phyloP scores from a whole-genome alignment of 2,329 filamentous ascomycete species.

The Metarhizium robertsii region DNA sequence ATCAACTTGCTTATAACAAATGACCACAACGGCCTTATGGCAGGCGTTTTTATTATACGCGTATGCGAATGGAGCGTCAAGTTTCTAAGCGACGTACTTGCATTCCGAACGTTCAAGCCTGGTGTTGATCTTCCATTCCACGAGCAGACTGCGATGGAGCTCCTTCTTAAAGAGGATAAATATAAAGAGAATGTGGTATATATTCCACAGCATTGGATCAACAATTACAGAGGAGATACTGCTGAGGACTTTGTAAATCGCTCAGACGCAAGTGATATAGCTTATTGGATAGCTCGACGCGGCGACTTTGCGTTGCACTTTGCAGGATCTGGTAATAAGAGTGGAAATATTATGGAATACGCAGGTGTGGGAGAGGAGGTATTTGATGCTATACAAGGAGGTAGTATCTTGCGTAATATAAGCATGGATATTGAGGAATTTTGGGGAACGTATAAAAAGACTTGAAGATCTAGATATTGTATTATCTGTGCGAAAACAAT shows the following conservation, averaged over 20 bases:
- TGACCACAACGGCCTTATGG: slow-evolving; percentile 12
- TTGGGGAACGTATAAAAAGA: too few species aligned
- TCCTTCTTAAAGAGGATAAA: slow-evolving; percentile 7
- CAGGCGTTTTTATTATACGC: slow-evolving; percentile 12
- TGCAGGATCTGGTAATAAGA: slow-evolving; percentile 1
- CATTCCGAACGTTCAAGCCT: slow-evolving; percentile 8
- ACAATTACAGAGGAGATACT: slow-evolving; percentile 5
- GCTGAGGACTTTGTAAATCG: background rate
- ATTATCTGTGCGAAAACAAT: too few species aligned
- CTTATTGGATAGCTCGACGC: slow-evolving; percentile 1
- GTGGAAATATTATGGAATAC: too few species aligned
- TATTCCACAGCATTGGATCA: slow-evolving; percentile 14
- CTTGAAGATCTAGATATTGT: too few species aligned
- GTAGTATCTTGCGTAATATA: background rate
- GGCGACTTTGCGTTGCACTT: slow-evolving; percentile 13
- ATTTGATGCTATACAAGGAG: background rate
- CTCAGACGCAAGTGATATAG: background rate
- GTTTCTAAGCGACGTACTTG: slow-evolving; percentile 10
- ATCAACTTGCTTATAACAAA: slow-evolving; percentile 7
- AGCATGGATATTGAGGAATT: background rate
- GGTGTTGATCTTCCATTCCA: slow-evolving; percentile 7
- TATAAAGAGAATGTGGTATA: slow-evolving; percentile 2
- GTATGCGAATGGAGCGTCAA: slow-evolving; percentile 10
- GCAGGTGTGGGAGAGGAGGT: background rate
- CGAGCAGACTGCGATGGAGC: slow-evolving; percentile 13